Evolutionary conservation across 2,329 filamentous ascomycete species (phyloP).

Genomic region (Colletotrichum sp.): DNA sequence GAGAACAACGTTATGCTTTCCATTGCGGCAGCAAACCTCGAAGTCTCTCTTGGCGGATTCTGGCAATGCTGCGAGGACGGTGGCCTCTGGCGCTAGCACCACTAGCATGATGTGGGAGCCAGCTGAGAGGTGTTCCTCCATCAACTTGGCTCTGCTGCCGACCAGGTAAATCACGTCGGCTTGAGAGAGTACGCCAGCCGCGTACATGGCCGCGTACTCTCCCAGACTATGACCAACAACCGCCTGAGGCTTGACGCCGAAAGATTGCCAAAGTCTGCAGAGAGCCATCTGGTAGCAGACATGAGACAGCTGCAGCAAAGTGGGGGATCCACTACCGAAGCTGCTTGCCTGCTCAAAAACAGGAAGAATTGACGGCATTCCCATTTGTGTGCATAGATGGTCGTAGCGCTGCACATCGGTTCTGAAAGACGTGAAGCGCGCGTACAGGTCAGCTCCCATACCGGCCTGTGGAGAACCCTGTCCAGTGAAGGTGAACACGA

Average conservation of each 20-base stretch:
- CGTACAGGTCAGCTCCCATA: conserved; percentile 54
- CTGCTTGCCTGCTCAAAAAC: conserved; percentile 42
- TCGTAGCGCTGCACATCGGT: conserved; percentile 62
- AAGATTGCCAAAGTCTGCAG: conserved; percentile 57
- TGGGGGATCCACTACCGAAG: conserved; percentile 15
- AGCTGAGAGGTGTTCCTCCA: conserved; percentile 67
- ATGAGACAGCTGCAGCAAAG: conserved; percentile 57
- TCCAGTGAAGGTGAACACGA: conserved; percentile 60
- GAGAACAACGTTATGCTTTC: conserved; percentile 75
- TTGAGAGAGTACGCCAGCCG: conserved; percentile 72
- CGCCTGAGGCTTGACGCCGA: conserved; percentile 58
- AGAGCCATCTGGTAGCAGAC: conserved; percentile 62
- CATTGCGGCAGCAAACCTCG: conserved; percentile 75
- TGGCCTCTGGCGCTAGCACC: conserved; percentile 51
- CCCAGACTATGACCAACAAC: conserved; percentile 70
- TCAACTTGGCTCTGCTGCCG: conserved; percentile 67
- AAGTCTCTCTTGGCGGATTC: conserved; percentile 32
- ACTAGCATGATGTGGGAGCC: conserved; percentile 68
- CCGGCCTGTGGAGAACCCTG: conserved; percentile 59
- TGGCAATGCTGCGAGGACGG: conserved; percentile 58
- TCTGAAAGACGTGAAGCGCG: conserved; percentile 51
- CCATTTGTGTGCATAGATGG: conserved; percentile 51
- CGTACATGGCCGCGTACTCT: conserved; percentile 75
- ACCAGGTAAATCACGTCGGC: conserved; percentile 76
- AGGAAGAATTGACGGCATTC: conserved; percentile 62